These are phyloP conservation scores for Candida parachauliodes DNA, from an alignment of 805 yeast genomes.

Conservation along the genomic window DNA sequence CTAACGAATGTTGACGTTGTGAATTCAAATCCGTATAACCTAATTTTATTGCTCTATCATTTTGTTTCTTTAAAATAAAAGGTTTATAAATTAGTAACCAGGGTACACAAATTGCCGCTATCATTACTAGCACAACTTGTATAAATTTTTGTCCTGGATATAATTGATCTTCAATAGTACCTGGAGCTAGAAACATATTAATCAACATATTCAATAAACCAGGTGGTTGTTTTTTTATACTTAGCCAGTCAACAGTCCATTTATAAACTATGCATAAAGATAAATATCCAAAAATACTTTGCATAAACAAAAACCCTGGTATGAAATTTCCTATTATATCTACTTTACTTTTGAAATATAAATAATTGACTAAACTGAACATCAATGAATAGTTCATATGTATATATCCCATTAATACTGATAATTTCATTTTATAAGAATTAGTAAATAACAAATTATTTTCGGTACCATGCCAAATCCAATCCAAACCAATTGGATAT, in stretches of 20 bases:
- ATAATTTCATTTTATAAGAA: constrained; percentile 74
- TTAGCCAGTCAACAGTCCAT: constrained; percentile 72
- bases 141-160: constrained; percentile 63
- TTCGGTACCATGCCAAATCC: constrained; percentile 80
- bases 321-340: constrained; percentile 71
- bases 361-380: constrained; percentile 63
- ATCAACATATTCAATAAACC: constrained; percentile 72
- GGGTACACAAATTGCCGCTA: constrained; percentile 71
- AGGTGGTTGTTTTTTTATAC: constrained; percentile 61
- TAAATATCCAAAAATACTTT: constrained; percentile 70
- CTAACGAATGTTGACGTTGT: constrained; percentile 41
- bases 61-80: constrained; percentile 38
- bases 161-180: constrained; percentile 59
- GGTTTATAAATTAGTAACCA: constrained; percentile 69
- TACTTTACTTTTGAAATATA: constrained; percentile 53
- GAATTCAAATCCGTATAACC: constrained; percentile 39
- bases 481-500: constrained; percentile 64
- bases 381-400: constrained; percentile 72
- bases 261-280: constrained; percentile 65
- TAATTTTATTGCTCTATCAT: constrained; percentile 29
- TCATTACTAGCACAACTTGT: constrained; percentile 52
- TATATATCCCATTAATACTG: constrained; percentile 69
- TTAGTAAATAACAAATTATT: constrained; percentile 66
- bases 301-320: constrained; percentile 74
- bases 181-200: constrained; percentile 73